phyloP scores from a whole-genome alignment of 2,329 filamentous ascomycete species.

The Emmonsiellopsis sp. region DNA sequence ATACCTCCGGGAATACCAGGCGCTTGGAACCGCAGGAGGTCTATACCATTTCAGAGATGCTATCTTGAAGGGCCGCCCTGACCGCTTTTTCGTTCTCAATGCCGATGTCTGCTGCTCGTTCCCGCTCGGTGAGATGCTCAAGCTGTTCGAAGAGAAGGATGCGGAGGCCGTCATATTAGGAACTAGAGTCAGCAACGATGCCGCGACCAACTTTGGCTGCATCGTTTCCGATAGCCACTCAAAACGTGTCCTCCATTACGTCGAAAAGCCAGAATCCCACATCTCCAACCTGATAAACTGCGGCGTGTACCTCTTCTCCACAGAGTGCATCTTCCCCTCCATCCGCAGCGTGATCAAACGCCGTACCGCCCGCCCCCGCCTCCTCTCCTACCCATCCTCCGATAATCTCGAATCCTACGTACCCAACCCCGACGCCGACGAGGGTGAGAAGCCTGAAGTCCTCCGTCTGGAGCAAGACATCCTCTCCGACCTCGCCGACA shows the following conservation, averaged over 20 bases:
- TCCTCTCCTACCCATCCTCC: conserved; percentile 90
- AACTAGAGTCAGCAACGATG: conserved; percentile 81
- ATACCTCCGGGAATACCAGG: conserved; percentile 96
- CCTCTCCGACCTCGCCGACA: conserved; percentile 87
- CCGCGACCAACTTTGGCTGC: conserved; percentile 93
- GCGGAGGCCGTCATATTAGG: conserved; percentile 95
- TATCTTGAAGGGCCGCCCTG: conserved; percentile 89
- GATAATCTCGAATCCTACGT: conserved; percentile 75
- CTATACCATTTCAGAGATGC: conserved; percentile 99
- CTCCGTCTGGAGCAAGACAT: conserved; percentile 97
- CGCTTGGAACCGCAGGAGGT: conserved; percentile 87
- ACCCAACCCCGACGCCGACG: conserved; percentile 63
- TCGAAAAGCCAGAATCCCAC: conserved; percentile 96
- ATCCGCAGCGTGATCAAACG: conserved; percentile 94
- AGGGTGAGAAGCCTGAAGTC: conserved; percentile 69
- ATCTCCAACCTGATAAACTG: conserved; percentile 99
- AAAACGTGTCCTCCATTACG: conserved; percentile 93
- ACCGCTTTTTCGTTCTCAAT: conserved; percentile 94
- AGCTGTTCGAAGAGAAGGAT: conserved; percentile 86
- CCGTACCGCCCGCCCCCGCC: conserved; percentile 78
- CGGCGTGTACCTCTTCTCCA: conserved; percentile 94
- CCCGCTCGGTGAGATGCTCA: conserved; percentile 90
- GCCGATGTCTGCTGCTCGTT: conserved; percentile 99
- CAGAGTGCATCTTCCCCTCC: conserved; percentile 91
- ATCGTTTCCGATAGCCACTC: conserved; percentile 92